A percentile compares a stretch with the other conserved stretches of the same genome.
Evolutionary conservation across 495 filamentous ascomycete species (phyloP).

Genomic region (Poronia punctata): DNA sequence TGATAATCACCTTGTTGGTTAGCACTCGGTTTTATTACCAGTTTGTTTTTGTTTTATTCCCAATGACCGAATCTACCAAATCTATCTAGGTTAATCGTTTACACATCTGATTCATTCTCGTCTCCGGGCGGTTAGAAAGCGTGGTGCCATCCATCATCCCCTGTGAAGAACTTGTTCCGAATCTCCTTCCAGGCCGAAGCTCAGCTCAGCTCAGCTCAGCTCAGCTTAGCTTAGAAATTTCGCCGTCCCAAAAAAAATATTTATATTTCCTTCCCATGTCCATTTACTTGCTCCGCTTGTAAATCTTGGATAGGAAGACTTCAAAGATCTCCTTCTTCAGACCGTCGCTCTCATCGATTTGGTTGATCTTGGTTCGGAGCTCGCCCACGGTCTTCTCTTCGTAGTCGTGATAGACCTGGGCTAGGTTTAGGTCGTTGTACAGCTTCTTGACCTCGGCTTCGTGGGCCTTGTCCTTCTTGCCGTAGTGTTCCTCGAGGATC

Average conservation of each 20-base stretch:
- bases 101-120: no score
- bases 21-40: no score
- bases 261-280: background rate
- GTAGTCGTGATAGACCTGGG: slow-evolving; percentile 75
- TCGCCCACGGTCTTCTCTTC: slow-evolving; percentile 77
- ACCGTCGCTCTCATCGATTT: slow-evolving; percentile 77
- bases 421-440: slow-evolving; percentile 75
- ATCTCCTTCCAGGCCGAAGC: no score
- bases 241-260: background rate
- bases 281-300: slow-evolving; percentile 88
- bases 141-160: no score
- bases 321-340: slow-evolving; percentile 88
- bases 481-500: slow-evolving; percentile 78
- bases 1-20: no score
- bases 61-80: no score
- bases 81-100: no score
- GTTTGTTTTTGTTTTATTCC: no score
- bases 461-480: slow-evolving; percentile 71
- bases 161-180: no score
- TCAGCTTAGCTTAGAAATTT: background rate
- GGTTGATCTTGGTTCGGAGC: slow-evolving; percentile 63
- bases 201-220: background rate
- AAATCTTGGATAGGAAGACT: slow-evolving; percentile 88
- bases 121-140: no score
- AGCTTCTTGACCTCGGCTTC: slow-evolving; percentile 83